These are phyloP conservation scores for Cryptococcus sp. DNA, from an alignment of 1,284 basidiomycete species.

Conservation along the genomic window DNA sequence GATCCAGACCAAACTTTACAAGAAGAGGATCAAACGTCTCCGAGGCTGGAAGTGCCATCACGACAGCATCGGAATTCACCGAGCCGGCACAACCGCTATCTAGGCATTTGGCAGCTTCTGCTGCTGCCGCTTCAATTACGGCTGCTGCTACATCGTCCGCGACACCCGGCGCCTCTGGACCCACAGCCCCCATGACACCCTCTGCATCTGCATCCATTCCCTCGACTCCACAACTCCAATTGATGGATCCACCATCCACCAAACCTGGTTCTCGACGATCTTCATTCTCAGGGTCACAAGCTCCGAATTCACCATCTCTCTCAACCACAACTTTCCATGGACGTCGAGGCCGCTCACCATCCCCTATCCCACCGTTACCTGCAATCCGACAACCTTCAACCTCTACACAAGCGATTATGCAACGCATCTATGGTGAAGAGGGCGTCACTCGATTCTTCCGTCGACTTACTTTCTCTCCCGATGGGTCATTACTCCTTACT, in stretches of 20 bases:
- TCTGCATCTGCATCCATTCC: conserved; percentile 30
- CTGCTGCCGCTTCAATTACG: conserved; percentile 4
- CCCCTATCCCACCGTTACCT: conserved; percentile 82
- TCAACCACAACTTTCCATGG: conserved; percentile 25
- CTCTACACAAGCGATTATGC: conserved; percentile 50
- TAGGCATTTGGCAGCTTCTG: neutral
- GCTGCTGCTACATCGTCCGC: neutral
- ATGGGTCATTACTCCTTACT: conserved; percentile 86
- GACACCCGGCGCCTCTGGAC: conserved; percentile 2
- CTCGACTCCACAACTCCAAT: conserved; percentile 35
- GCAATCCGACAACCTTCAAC: conserved; percentile 61
- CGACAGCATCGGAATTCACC: conserved; percentile 55
- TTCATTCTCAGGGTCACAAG: conserved; percentile 65
- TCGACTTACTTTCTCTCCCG: conserved; percentile 86
- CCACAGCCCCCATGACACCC: conserved; percentile 27
- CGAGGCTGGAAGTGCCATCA: conserved; percentile 63
- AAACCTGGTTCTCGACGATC: conserved; percentile 66
- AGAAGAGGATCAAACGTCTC: conserved; percentile 69
- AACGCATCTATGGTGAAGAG: conserved; percentile 85
- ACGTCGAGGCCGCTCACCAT: conserved; percentile 72
- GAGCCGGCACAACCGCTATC: conserved; percentile 53
- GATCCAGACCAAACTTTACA: conserved; percentile 55
- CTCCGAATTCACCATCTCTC: conserved; percentile 43
- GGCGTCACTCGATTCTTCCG: conserved; percentile 95
- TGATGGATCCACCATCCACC: conserved; percentile 48